Conservation (phyloP, 2,329 filamentous ascomycete genomes). For the Westerdykella sp. region DNA sequence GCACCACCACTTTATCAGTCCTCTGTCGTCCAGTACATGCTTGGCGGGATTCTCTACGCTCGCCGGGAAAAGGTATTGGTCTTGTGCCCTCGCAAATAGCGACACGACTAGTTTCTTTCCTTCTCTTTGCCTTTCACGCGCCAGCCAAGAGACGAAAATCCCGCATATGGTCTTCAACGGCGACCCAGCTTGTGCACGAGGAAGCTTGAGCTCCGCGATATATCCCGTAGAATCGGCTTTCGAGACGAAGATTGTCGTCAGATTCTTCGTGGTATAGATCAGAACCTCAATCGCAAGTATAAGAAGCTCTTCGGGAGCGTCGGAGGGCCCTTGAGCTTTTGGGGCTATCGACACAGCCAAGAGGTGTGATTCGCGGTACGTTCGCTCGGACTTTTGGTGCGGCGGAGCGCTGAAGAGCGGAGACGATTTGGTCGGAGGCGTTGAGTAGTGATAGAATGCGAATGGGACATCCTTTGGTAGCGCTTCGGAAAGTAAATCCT, state of each 20-base stretch:
- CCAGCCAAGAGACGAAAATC: conserved; percentile 69
- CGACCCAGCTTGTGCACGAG: conserved; percentile 47
- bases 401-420: conserved; percentile 76
- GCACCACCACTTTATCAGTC: conserved; percentile 94
- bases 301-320: conserved; percentile 50
- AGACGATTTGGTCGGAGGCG: conserved; percentile 66
- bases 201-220: conserved; percentile 59
- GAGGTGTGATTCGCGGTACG: conserved; percentile 83
- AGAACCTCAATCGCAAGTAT: conserved; percentile 81
- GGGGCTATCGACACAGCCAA: conserved; percentile 51
- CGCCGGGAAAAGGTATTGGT: conserved; percentile 90
- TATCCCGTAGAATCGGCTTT: conserved; percentile 97
- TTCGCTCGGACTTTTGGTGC: conserved; percentile 64
- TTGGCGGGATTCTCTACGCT: conserved; percentile 80
- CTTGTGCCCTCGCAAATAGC: conserved; percentile 84
- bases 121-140: conserved; percentile 58
- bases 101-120: conserved; percentile 70
- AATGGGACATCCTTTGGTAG: conserved; percentile 54
- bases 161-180: conserved; percentile 69
- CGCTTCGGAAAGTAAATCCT: conserved; percentile 46
- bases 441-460: conserved; percentile 79
- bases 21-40: conserved; percentile 85
- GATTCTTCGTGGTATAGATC: conserved; percentile 71
- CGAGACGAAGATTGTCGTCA: conserved; percentile 87
- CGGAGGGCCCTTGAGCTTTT: conserved; percentile 20